Conservation (phyloP, 768 basidiomycete species). For the Peribolospora baueri region DNA sequence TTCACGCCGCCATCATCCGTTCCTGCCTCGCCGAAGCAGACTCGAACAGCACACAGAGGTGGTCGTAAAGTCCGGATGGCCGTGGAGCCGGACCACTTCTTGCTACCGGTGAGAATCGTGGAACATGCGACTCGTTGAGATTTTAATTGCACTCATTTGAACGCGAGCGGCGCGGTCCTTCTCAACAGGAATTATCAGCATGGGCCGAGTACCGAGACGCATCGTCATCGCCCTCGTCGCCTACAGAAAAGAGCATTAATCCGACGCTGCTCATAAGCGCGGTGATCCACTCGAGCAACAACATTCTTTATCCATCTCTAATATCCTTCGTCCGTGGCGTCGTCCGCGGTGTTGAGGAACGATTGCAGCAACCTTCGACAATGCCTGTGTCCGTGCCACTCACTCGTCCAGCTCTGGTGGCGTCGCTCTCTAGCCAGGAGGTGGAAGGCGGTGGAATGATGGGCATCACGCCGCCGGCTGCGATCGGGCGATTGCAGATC, state of each 20-base stretch:
- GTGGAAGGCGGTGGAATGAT: background rate
- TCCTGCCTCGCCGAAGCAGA: no score
- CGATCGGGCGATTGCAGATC: constrained; percentile 33
- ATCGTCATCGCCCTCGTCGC: no score
- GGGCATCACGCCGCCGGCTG: constrained; percentile 16
- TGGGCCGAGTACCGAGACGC: constrained; percentile 50
- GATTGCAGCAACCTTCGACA: constrained; percentile 30
- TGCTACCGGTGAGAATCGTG: no score
- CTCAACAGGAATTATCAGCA: constrained; percentile 32
- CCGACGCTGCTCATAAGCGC: constrained; percentile 55
- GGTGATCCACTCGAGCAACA: constrained; percentile 71
- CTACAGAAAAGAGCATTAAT: background rate
- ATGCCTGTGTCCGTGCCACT: constrained; percentile 7
- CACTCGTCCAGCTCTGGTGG: background rate
- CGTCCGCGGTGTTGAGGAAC: constrained; percentile 40
- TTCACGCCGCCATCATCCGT: no score
- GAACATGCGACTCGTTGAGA: no score
- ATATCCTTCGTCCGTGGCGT: constrained; percentile 66
- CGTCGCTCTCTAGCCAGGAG: background rate
- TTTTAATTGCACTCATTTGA: no score
- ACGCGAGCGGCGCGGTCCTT: no score
- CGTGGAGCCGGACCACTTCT: no score
- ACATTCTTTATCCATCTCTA: constrained; percentile 53
- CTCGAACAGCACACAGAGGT: no score
- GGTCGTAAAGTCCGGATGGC: no score